phyloP scores from a whole-genome alignment of 2,329 filamentous ascomycete genomes.

The Myriangium duriaei region DNA sequence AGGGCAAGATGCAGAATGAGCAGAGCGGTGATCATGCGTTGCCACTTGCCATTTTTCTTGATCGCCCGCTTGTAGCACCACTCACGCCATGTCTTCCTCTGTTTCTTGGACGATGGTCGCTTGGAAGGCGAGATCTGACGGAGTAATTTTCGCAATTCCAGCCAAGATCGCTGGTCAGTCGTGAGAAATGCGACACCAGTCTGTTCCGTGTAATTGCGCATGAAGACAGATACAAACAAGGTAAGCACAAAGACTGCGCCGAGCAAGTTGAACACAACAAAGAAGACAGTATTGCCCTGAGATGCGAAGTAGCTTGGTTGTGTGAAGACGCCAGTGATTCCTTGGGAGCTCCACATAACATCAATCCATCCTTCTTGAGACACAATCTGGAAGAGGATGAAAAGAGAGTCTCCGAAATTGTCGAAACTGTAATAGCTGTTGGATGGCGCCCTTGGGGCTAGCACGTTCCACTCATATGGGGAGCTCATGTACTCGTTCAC shows the following conservation, averaged over 20 bases:
- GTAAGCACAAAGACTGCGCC: constrained; percentile 94
- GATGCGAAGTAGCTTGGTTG: constrained; percentile 60
- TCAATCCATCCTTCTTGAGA: constrained; percentile 97
- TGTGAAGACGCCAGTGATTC: constrained; percentile 61
- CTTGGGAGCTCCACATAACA: constrained; percentile 74
- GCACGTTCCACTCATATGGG: constrained; percentile 73
- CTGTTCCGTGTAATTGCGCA: constrained; percentile 98
- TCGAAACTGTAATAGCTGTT: constrained; percentile 90
- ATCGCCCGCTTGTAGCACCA: constrained; percentile 94
- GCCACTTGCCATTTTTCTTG: constrained; percentile 89
- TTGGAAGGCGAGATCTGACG: constrained; percentile 92
- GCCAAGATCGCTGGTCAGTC: constrained; percentile 90
- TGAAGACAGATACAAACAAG: constrained; percentile 96
- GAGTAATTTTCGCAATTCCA: constrained; percentile 83
- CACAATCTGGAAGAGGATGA: constrained; percentile 96
- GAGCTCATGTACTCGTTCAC: constrained; percentile 68
- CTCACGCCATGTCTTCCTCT: constrained; percentile 62
- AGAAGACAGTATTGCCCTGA: constrained; percentile 84
- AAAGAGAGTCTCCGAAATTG: constrained; percentile 82
- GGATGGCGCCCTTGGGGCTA: constrained; percentile 66
- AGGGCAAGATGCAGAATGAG: constrained; percentile 74
- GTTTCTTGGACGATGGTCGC: constrained; percentile 66
- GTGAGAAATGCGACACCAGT: constrained; percentile 94
- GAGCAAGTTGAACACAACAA: constrained; percentile 90
- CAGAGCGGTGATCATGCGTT: constrained; percentile 64